phyloP scores from a whole-genome alignment of 805 yeast genomes.

The Ogataea siamensis region DNA sequence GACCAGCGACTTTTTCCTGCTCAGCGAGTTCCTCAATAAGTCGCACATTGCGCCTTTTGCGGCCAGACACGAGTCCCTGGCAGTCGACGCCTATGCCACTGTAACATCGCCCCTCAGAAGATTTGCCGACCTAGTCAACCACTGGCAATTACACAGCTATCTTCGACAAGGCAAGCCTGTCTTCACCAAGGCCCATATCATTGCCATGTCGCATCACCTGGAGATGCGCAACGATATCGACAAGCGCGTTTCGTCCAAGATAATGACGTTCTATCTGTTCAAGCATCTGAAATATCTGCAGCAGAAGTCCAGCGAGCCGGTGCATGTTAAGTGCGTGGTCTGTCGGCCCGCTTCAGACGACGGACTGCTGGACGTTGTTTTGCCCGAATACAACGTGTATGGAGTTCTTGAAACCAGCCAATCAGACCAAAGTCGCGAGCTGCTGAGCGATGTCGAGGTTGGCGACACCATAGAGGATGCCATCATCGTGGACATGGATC shows the following conservation, averaged over 20 bases:
- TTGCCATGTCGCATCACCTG: constrained; percentile 41
- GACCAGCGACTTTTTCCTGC: constrained; percentile 41
- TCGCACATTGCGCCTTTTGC: constrained; percentile 51
- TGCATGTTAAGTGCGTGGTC: constrained; percentile 43
- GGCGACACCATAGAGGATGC: constrained; percentile 45
- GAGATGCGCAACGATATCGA: constrained; percentile 43
- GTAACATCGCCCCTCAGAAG: constrained; percentile 90
- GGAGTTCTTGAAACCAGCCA: constrained; percentile 28
- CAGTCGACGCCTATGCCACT: constrained; percentile 60
- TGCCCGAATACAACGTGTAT: constrained; percentile 34
- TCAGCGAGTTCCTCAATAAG: constrained; percentile 47
- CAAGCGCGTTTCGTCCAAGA: constrained; percentile 26
- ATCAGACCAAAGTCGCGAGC: constrained; percentile 18
- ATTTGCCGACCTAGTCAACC: constrained; percentile 75
- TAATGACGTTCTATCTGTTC: constrained; percentile 31
- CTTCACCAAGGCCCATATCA: constrained; percentile 37
- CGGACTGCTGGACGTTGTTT: constrained; percentile 30
- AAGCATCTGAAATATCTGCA: constrained; percentile 30
- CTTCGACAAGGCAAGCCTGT: constrained; percentile 30
- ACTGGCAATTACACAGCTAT: constrained; percentile 63
- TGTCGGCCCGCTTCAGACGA: constrained; percentile 42
- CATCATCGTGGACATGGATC: constrained; percentile 40
- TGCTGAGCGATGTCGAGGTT: constrained; percentile 35
- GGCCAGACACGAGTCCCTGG: constrained; percentile 58
- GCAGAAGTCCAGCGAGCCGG: constrained; percentile 10